A percentile compares a stretch with the other conserved stretches of the same genome.
Evolutionary conservation across 805 yeast genomes (phyloP).

Genomic region (Candida easanensis): DNA sequence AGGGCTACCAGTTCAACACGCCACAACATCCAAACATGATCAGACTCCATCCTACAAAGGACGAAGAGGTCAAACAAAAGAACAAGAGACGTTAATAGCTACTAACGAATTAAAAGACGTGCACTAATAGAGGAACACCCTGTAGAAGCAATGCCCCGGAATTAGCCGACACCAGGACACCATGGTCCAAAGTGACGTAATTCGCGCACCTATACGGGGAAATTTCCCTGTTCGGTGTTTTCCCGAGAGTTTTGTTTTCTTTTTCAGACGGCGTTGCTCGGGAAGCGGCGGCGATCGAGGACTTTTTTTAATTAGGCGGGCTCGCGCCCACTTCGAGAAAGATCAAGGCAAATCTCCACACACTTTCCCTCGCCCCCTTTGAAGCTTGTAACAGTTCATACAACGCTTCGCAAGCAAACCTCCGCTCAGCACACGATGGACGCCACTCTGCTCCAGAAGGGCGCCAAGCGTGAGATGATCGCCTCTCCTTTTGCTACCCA

Average conservation of each 20-base stretch:
- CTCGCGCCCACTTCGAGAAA: not conserved
- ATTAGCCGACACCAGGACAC: constrained; percentile 4
- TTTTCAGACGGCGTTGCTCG: constrained; percentile 7
- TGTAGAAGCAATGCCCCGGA: too few species aligned
- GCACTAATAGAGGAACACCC: too few species aligned
- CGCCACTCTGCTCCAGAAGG: constrained; percentile 3
- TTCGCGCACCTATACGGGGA: not conserved
- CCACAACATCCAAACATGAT: constrained; percentile 73
- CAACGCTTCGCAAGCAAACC: not conserved
- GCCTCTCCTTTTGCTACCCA: constrained; percentile 17
- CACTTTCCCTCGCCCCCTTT: not conserved
- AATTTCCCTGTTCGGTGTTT: constrained; percentile 1
- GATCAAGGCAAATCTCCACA: constrained; percentile 6
- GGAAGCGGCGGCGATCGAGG: constrained; percentile 6
- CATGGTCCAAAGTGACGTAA: not conserved
- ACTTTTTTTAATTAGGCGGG: not conserved
- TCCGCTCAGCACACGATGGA: constrained; percentile 1
- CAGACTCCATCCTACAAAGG: constrained; percentile 80
- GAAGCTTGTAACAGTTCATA: not conserved
- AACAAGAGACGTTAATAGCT: constrained; percentile 32
- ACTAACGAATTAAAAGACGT: not conserved
- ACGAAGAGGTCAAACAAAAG: constrained; percentile 72
- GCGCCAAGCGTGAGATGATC: constrained; percentile 13
- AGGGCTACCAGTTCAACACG: constrained; percentile 77
- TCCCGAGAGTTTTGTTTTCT: not conserved